phyloP scores from a whole-genome alignment of 768 basidiomycete species.

The Mycena belliarum region DNA sequence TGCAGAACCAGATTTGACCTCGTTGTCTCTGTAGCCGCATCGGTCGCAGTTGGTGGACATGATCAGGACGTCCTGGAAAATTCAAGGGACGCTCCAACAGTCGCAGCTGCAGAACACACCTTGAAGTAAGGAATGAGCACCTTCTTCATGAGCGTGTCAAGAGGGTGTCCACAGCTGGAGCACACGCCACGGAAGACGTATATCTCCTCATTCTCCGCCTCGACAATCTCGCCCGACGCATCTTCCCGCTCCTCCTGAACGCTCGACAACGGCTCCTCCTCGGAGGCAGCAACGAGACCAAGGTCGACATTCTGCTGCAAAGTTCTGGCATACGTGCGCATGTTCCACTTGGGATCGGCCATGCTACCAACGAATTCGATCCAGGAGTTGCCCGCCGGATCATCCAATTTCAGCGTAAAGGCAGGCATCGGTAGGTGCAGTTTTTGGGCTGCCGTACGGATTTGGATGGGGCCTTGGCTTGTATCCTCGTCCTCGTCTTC shows the following conservation, averaged over 20 bases:
- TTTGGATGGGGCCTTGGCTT: slow-evolving; percentile 29
- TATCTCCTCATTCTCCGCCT: slow-evolving; percentile 74
- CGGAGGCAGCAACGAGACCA: slow-evolving; percentile 64
- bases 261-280: slow-evolving; percentile 27
- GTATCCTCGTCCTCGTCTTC: slow-evolving; percentile 54
- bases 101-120: slow-evolving; percentile 40
- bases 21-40: slow-evolving; percentile 97
- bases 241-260: slow-evolving; percentile 20
- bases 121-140: slow-evolving; percentile 98
- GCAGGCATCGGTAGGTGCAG: slow-evolving; percentile 58
- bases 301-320: slow-evolving; percentile 78
- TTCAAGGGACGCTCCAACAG: not conserved
- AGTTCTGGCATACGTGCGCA: slow-evolving; percentile 80
- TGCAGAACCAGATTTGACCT: slow-evolving; percentile 92
- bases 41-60: slow-evolving; percentile 97
- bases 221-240: slow-evolving; percentile 21
- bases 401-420: slow-evolving; percentile 86
- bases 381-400: slow-evolving; percentile 96
- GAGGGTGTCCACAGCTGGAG: slow-evolving; percentile 80
- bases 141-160: slow-evolving; percentile 94
- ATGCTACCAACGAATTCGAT: slow-evolving; percentile 86
- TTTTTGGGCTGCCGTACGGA: slow-evolving; percentile 35
- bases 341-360: slow-evolving; percentile 91
- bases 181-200: slow-evolving; percentile 86
- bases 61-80: slow-evolving; percentile 82